phyloP scores from a whole-genome alignment of 2,329 filamentous ascomycete genomes.

The Claviceps capensis region DNA sequence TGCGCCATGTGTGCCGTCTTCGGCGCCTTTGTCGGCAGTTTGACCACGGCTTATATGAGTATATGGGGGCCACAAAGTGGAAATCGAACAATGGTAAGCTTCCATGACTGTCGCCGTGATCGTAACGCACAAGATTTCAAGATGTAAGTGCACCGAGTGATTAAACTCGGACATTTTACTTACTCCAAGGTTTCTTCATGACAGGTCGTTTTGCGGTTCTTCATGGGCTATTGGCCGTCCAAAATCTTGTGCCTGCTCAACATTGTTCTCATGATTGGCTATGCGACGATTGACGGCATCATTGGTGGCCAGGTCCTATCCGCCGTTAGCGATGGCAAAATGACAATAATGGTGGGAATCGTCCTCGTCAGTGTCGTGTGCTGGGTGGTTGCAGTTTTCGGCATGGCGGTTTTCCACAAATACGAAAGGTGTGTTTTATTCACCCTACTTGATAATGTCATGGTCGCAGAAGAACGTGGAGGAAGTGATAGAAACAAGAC shows the following conservation, averaged over 20 bases:
- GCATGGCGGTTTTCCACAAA: constrained; percentile 42
- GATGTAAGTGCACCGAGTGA: too few relatives aligned
- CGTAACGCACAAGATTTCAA: too few relatives aligned
- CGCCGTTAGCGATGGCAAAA: constrained; percentile 49
- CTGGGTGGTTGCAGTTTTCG: constrained; percentile 54
- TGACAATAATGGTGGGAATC: constrained; percentile 63
- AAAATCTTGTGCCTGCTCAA: constrained; percentile 18
- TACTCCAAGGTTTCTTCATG: too few relatives aligned
- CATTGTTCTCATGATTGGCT: constrained; percentile 57
- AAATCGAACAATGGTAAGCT: constrained; percentile 54
- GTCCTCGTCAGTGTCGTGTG: constrained; percentile 63
- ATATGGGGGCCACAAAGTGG: constrained; percentile 64
- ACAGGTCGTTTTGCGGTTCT: constrained; percentile 55
- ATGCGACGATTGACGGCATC: constrained; percentile 66
- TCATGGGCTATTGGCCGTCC: constrained; percentile 51
- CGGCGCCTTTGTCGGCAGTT: constrained; percentile 59
- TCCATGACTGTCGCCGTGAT: too few relatives aligned
- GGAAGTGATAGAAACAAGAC: background rate
- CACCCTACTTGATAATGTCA: background rate
- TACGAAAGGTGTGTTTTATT: constrained; percentile 45
- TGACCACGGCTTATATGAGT: constrained; percentile 64
- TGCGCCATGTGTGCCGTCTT: constrained; percentile 59
- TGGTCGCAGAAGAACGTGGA: background rate
- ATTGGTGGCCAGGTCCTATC: constrained; percentile 67
- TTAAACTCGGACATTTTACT: too few relatives aligned